phyloP scores from a whole-genome alignment of 2,329 filamentous ascomycete genomes.

The Ascochyta viciae-villosae region DNA sequence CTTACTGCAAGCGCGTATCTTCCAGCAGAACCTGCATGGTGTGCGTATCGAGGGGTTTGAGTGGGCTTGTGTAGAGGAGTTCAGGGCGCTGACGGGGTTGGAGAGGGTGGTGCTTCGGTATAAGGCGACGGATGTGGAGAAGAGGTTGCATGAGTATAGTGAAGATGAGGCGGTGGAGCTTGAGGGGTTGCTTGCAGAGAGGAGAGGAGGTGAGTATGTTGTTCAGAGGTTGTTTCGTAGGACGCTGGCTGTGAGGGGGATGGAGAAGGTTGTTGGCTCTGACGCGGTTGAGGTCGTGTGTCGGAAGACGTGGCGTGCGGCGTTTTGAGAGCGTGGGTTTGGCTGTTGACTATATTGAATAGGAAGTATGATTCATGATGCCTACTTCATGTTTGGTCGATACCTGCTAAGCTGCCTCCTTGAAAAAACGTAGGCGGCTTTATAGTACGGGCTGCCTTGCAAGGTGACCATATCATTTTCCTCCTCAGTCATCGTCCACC shows the following conservation, averaged over 20 bases:
- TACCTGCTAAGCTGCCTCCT: no score
- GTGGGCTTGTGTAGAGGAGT: not conserved
- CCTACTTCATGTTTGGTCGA: no score
- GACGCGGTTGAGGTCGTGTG: not conserved
- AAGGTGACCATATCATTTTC: no score
- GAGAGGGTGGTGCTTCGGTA: not conserved
- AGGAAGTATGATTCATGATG: no score
- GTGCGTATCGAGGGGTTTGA: not conserved
- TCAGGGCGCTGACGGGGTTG: not conserved
- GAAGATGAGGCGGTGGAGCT: not conserved
- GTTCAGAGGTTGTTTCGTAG: not conserved
- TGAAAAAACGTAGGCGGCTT: no score
- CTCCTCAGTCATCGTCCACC: no score
- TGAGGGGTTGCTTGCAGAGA: not conserved
- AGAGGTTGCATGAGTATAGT: not conserved
- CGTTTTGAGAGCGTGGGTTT: no score
- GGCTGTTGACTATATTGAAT: no score
- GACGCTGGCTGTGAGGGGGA: not conserved
- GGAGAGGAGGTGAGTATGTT: not conserved
- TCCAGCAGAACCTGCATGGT: not conserved
- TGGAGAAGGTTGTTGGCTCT: not conserved
- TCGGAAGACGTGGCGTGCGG: no score
- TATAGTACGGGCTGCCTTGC: no score
- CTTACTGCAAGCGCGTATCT: not conserved
- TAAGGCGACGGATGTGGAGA: not conserved